phyloP scores from a whole-genome alignment of 2,329 filamentous ascomycete genomes.

The Claviceps lovelessii region DNA sequence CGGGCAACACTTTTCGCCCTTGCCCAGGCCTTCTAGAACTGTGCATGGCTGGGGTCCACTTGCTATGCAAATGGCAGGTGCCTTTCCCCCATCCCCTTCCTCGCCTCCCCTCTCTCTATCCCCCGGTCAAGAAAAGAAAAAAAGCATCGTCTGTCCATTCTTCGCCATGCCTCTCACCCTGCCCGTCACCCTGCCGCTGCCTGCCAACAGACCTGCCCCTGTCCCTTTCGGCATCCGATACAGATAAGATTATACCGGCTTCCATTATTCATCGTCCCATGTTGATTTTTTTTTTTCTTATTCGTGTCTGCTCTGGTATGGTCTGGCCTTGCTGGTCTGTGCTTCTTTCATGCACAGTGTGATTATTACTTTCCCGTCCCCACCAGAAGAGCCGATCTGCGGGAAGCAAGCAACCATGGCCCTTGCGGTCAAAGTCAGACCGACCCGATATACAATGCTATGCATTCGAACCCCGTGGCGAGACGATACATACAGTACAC shows the following conservation, averaged over 20 bases:
- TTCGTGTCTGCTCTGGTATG: too few relatives aligned
- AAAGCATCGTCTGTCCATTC: too few relatives aligned
- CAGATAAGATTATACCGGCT: background rate
- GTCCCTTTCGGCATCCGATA: background rate
- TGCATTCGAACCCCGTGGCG: background rate
- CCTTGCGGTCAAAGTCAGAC: background rate
- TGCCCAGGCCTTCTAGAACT: background rate
- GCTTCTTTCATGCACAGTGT: background rate
- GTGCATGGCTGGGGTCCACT: background rate
- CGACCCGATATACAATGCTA: background rate
- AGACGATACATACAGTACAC: background rate
- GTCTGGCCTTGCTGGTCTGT: background rate
- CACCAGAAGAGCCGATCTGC: background rate
- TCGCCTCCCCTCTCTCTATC: background rate
- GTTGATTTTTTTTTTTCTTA: background rate
- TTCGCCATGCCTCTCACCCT: background rate
- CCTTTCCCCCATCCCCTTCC: too few relatives aligned
- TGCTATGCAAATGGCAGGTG: background rate
- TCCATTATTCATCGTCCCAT: background rate
- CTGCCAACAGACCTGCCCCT: background rate
- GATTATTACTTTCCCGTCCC: background rate
- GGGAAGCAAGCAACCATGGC: background rate
- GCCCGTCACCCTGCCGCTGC: too few relatives aligned
- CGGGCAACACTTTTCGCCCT: too few relatives aligned
- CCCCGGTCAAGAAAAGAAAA: background rate